Evolutionary conservation across 1,139 yeast species (phyloP), one percentile per base, ranked within the genome.

Genomic region (Geotrichum histeridarum): DNA sequence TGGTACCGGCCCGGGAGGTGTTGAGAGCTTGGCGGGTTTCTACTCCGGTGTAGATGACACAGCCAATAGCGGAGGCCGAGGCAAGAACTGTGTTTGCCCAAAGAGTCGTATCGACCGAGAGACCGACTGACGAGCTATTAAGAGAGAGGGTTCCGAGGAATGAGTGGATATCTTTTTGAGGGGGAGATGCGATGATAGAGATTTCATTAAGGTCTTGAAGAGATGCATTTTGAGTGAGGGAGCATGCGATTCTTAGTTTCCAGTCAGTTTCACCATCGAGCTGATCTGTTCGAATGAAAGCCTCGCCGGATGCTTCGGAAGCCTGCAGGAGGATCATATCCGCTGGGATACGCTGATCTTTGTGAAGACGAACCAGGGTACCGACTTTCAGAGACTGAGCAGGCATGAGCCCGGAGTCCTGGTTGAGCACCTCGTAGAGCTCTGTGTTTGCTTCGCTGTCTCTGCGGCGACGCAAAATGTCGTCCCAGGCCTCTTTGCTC

Each of bases 61-160:
- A 82, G 1, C 96, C 99, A 39, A 90, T 75, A 12, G 95, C 94
- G 2, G 89, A 78, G 9, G 98, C 98, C 0, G 96, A 86, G 0
- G 99, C 99, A 36, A 94, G 74, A 0, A 94, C 97, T 0, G 99
- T 93, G 67, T 94, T 94, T 9, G 98, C 98, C 99, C 99, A 94
- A 66, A 94, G 71, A 0, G 99, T 89, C 66, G 93, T 93, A 69
- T 94, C 99, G 2, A 93, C 82, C 1, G 86, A 77, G 33, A 94
- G 73, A 2, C 96, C 91, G 37, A 79, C 75, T 1, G 83, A 74
- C 43, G 81, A 77, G 48, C 77, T 80, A 48, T 75, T 75, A 61
- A 76, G 77, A 6, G 81, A 74, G 38, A 89, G 68, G 60, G 82
- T 85, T 14, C 99, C 99, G 47, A 80, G 69, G 68, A 93, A 93